phyloP scores from a whole-genome alignment of 352 stramenopile species.

The Elongisporangium prolatum region DNA sequence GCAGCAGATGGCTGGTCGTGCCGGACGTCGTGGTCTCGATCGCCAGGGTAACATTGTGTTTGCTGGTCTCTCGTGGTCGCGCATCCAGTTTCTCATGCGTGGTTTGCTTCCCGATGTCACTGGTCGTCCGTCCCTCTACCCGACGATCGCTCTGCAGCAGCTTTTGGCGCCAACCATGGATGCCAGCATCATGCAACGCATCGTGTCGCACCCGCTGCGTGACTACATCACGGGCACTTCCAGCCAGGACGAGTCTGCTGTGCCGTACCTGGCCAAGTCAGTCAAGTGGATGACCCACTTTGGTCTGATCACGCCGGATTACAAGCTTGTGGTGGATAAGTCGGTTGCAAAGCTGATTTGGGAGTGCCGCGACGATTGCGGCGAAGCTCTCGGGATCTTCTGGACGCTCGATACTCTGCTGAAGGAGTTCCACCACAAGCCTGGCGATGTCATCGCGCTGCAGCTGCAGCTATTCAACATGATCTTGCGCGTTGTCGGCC shows the following conservation, averaged over 20 bases:
- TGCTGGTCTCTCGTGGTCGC: conserved; percentile 91
- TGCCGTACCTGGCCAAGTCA: conserved; percentile 83
- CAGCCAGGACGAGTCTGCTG: conserved; percentile 13
- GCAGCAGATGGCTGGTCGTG: conserved; percentile 98
- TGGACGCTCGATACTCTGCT: conserved; percentile 71
- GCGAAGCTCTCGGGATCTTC: conserved; percentile 76
- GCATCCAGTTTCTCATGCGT: conserved; percentile 97
- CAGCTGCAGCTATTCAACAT: conserved; percentile 86
- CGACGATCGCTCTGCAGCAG: conserved; percentile 90
- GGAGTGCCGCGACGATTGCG: conserved; percentile 79
- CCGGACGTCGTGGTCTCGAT: conserved; percentile 96
- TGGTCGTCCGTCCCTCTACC: conserved; percentile 90
- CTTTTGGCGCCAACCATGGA: conserved; percentile 90
- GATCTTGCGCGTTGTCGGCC: conserved; percentile 75
- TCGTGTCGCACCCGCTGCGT: conserved; percentile 76
- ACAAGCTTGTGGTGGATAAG: conserved; percentile 66
- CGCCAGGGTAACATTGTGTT: conserved; percentile 97
- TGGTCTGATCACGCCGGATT: conserved; percentile 62
- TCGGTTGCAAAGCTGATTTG: conserved; percentile 79
- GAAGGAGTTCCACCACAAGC: conserved; percentile 85
- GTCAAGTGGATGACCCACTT: conserved; percentile 91
- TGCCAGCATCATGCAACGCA: conserved; percentile 85
- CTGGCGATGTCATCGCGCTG: conserved; percentile 75
- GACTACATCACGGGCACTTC: conserved; percentile 59
- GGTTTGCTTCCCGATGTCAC: conserved; percentile 93